A percentile compares a stretch with the other conserved stretches of the same genome.
phyloP scores from a whole-genome alignment of 2,329 filamentous ascomycete species.

The Xylaria sp. region DNA sequence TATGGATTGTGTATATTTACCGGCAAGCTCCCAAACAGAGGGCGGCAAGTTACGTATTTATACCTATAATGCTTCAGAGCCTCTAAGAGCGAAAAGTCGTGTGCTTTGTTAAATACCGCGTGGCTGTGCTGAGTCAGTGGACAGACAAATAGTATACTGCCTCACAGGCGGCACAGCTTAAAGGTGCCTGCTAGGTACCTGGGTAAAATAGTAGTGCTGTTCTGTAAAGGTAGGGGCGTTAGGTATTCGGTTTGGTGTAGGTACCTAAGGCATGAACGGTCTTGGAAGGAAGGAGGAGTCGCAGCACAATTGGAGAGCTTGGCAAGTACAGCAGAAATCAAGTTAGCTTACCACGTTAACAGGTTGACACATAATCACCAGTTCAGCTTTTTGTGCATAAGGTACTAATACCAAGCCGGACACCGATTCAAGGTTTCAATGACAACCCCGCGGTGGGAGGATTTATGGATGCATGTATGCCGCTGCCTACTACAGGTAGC shows the following conservation, averaged over 20 bases:
- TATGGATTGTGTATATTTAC: not conserved
- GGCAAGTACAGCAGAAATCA: not conserved
- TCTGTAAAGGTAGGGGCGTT: too few relatives aligned
- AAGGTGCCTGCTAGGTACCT: not conserved
- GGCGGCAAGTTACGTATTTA: slow-evolving; percentile 7
- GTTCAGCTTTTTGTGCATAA: slow-evolving; percentile 3
- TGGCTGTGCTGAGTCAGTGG: slow-evolving; percentile 17
- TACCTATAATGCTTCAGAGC: not conserved
- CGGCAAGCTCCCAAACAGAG: not conserved
- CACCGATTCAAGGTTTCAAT: slow-evolving; percentile 14
- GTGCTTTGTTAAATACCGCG: not conserved
- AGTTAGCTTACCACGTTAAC: not conserved
- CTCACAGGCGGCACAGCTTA: not conserved
- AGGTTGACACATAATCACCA: not conserved
- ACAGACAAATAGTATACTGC: not conserved
- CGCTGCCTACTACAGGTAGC: not conserved
- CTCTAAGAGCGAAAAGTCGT: not conserved
- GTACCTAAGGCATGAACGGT: not conserved
- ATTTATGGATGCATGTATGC: not conserved
- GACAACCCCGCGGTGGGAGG: not conserved
- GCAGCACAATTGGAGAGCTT: not conserved
- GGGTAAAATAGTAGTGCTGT: too few relatives aligned
- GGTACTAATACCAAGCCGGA: slow-evolving; percentile 7
- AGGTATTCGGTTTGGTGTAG: not conserved
- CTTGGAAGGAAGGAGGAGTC: slow-evolving; percentile 5